Percentiles rank a stretch among this genome's conserved stretches.
Evolutionary conservation across 768 basidiomycete species (phyloP).

Genomic region (Auriscalpium orientale): DNA sequence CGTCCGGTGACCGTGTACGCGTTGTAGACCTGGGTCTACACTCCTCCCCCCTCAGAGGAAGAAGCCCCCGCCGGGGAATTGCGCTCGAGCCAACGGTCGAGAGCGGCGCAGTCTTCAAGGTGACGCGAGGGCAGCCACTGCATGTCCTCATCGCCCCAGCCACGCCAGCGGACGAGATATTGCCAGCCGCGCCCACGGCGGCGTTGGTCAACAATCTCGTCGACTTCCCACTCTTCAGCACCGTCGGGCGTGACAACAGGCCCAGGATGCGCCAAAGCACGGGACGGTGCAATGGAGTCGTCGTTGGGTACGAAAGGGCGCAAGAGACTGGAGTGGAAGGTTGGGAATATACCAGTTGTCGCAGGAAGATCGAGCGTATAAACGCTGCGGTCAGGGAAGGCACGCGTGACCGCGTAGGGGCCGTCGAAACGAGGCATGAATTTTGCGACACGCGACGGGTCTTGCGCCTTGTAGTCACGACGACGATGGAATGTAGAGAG

Average conservation of each 20-base stretch:
- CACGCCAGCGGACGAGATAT: neutral
- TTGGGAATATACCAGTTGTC: neutral
- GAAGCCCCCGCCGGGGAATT: no score
- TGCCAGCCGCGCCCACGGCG: neutral
- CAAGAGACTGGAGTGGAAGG: neutral
- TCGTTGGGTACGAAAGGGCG: neutral
- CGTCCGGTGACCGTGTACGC: no score
- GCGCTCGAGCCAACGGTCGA: no score
- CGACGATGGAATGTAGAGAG: constrained; percentile 26
- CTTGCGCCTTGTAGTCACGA: constrained; percentile 19
- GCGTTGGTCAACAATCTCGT: neutral
- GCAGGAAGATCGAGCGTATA: constrained; percentile 10
- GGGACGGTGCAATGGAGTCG: neutral
- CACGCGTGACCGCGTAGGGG: constrained; percentile 15
- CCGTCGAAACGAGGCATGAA: constrained; percentile 33
- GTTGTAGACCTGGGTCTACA: no score
- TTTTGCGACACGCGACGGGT: constrained; percentile 28
- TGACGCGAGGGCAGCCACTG: no score
- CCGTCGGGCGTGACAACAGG: neutral
- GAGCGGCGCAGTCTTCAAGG: no score
- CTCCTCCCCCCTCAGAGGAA: no score
- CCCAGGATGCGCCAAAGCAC: neutral
- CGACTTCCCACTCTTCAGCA: neutral
- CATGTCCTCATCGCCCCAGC: neutral
- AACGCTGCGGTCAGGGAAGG: constrained; percentile 7